Evolutionary conservation across 225 moss, liverwort and hornwort species (phyloP), one percentile per base, ranked within the genome.

Genomic region (Physcomitrellopsis africana): DNA sequence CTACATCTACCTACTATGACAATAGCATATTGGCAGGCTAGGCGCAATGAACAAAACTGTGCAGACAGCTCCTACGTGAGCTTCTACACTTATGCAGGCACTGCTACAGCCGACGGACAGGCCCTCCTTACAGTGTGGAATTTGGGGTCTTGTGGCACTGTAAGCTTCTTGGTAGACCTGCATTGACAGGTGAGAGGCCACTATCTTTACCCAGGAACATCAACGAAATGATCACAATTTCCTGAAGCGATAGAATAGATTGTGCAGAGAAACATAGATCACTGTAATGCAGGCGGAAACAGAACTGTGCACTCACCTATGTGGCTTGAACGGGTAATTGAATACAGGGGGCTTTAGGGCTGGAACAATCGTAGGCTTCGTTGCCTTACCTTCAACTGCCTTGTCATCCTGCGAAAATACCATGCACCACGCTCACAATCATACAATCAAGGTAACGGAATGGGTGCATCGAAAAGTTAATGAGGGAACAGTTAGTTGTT

Each of bases 121-220:
- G 69, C 44, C 51, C 82, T 78, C 60, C 74, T 65, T 2, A 52
- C 67, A 5, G 74, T 45, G 19, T 89, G 88, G 56, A 89, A 89
- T 63, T 86, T 89, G 0, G 85, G 85, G 32, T 85, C 85, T 22
- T 79, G 77, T 20, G 88, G 88, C 9, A 89, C 88, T 13, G 88
- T 89, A 3, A 89, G 73, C 81, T 89, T 89, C 73, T 89, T 89
- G 0, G 88, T 86, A 2, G 88, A 89, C 70, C 88, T 89, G 79
- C 67, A 24, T 24, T 24, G 1, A 24, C 24, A 24, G 24, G 24
- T 24, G 24, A 24, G 1, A 24, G 24, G 24, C 1, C 24, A 24
- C 24, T 24, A 1, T 24, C 24, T 24, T 24, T 1, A 24, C 24
- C 24, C 24, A 1, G 24, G 24, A 24, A 1, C 24, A 1, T 24